phyloP scores from a whole-genome alignment of 2,329 filamentous ascomycete genomes.

The Fusarium sp. region DNA sequence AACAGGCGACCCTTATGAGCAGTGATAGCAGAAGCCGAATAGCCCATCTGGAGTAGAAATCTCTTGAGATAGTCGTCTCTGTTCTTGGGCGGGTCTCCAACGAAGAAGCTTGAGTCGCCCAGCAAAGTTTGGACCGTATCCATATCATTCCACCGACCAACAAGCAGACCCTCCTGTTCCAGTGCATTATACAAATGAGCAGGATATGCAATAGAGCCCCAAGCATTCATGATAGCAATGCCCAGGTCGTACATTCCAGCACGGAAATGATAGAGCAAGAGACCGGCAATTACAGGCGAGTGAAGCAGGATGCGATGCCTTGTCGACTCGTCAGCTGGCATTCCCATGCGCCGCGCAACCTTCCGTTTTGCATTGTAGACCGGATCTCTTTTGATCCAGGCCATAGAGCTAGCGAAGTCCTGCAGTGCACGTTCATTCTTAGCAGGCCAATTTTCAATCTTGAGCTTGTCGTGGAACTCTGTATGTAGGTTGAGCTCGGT shows the following conservation, averaged over 20 bases:
- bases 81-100: conserved; percentile 52
- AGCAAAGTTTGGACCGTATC: conserved; percentile 51
- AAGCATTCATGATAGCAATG: conserved; percentile 53
- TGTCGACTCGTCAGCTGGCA: no score
- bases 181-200: conserved; percentile 60
- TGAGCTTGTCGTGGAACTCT: no score
- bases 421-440: no score
- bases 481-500: no score
- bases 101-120: conserved; percentile 48
- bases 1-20: neutral
- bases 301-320: no score
- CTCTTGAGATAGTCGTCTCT: conserved; percentile 54
- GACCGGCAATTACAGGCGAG: no score
- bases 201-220: conserved; percentile 55
- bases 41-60: conserved; percentile 55
- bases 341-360: no score
- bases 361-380: no score
- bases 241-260: conserved; percentile 50
- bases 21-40: conserved; percentile 43
- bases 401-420: no score
- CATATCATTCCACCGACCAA: conserved; percentile 57
- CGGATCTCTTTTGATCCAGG: no score
- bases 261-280: conserved; percentile 53
- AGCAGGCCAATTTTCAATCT: no score
- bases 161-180: conserved; percentile 47